Conservation (phyloP, 2,329 filamentous ascomycete species). For the Stagonosporopsis tanaceti region DNA sequence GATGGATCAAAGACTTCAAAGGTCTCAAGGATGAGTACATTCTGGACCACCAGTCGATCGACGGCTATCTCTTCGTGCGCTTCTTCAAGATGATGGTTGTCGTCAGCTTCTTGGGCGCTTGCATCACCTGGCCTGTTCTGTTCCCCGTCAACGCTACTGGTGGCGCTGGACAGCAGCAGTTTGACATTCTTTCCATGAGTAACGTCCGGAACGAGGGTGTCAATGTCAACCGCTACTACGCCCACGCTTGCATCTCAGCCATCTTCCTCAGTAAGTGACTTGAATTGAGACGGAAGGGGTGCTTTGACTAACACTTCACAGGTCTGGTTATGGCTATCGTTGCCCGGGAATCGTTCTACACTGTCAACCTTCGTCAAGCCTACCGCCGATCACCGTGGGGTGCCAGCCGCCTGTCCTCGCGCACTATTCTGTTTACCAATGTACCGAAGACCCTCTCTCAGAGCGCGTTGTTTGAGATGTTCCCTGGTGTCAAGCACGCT, state of each 20-base stretch:
- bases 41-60: conserved; percentile 58
- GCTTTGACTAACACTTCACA: conserved; percentile 15
- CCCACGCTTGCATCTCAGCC: conserved; percentile 54
- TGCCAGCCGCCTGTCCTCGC: conserved; percentile 55
- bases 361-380: conserved; percentile 59
- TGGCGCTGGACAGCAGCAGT: conserved; percentile 46
- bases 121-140: conserved; percentile 57
- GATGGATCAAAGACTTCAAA: conserved; percentile 61
- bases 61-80: conserved; percentile 58
- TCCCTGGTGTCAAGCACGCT: conserved; percentile 51
- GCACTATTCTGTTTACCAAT: conserved; percentile 58
- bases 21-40: conserved; percentile 55
- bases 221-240: conserved; percentile 53
- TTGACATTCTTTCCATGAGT: conserved; percentile 51
- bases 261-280: conserved; percentile 50
- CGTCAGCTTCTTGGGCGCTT: conserved; percentile 53
- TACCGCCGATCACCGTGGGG: conserved; percentile 56
- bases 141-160: conserved; percentile 58
- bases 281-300: neutral
- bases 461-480: conserved; percentile 50
- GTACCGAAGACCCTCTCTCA: conserved; percentile 54
- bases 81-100: conserved; percentile 56
- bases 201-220: conserved; percentile 44
- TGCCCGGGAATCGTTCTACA: conserved; percentile 56
- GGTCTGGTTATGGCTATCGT: conserved; percentile 55